Evolutionary conservation across 1,139 yeast genomes (phyloP), one percentile per base, ranked within the genome.

Genomic region (Spencermartinsiella ligniputridi): DNA sequence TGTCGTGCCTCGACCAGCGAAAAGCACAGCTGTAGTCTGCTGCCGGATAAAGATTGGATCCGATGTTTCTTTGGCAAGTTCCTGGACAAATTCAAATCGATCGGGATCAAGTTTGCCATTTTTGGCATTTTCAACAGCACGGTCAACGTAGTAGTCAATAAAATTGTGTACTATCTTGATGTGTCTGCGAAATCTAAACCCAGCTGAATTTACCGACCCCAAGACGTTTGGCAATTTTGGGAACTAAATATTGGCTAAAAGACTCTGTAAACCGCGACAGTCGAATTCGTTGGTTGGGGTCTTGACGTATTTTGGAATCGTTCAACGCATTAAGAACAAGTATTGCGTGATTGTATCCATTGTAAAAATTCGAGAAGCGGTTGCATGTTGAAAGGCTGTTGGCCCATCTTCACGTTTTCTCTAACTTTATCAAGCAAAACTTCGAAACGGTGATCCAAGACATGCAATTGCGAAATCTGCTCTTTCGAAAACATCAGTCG

Each of bases 1-100:
- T 16, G 82, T 78, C 37, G 83, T 77, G 56, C 76, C 81, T 56
- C 81, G 67, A 15, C 79, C 81, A 20, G 81, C 81, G 20, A 76
- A 62, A 47, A 77, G 61, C 49, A 77, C 72, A 52, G 75, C 75
- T 51, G 76, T 63, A 33, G 74, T 66, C 58, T 76, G 80, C 53
- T 75, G 78, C 40, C 78, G 68, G 52, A 77, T 68, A 12, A 70
- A 65, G 30, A 53, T 60, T 5, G 76, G 77, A 55, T 77, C 72
- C 45, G 72, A 66, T 1, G 81, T 75, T 51, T 73, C 73, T 54
- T 74, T 72, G 32, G 66, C 75, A 51, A 77, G 67, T 53, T 75
- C 80, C 49, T 72, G 71, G 51, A 76, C 66, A 57, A 77, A 76
- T 18, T 74, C 67, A 51, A 75, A 51, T 13, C 49, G 22, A 33